Percentiles rank a stretch among this genome's conserved stretches.
phyloP scores from a whole-genome alignment of 2,329 filamentous ascomycete genomes.

The Nannizzia gypsea region DNA sequence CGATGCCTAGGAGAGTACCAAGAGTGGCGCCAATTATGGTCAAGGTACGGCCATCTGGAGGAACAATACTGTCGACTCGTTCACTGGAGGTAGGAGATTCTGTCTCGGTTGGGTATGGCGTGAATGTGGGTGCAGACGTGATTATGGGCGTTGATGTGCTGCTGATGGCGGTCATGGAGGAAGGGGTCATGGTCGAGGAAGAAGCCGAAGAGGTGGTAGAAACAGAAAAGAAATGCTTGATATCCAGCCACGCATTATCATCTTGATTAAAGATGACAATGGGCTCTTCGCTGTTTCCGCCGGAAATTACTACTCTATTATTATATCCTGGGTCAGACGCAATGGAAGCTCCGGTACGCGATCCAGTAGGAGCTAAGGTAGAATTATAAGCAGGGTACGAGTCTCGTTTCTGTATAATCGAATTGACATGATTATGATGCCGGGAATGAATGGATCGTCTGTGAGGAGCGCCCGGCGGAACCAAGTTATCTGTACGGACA shows the following conservation, averaged over 20 bases:
- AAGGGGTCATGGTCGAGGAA: constrained; percentile 18
- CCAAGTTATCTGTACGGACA: constrained; percentile 57
- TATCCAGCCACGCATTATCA: constrained; percentile 67
- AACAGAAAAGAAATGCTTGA: constrained; percentile 48
- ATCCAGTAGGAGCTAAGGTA: constrained; percentile 54
- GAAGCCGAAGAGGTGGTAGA: constrained; percentile 14
- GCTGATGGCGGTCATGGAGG: constrained; percentile 4
- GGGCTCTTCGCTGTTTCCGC: constrained; percentile 55
- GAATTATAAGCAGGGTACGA: constrained; percentile 71
- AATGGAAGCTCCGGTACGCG: constrained; percentile 58
- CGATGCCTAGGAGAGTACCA: constrained; percentile 65
- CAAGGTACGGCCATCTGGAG: constrained; percentile 22
- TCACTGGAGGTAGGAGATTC: constrained; percentile 21
- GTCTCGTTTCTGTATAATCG: constrained; percentile 37
- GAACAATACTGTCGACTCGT: constrained; percentile 24
- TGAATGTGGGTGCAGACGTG: constrained; percentile 21
- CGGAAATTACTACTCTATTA: constrained; percentile 65
- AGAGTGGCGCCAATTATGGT: constrained; percentile 71
- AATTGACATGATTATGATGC: constrained; percentile 10
- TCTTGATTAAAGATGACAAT: constrained; percentile 66
- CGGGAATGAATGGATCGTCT: not conserved
- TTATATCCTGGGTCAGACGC: constrained; percentile 53
- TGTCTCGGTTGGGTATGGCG: constrained; percentile 17
- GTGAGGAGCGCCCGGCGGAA: constrained; percentile 41
- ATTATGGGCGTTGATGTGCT: not conserved